These are phyloP conservation scores for Ballota nigra DNA, from an alignment of 257 asterid species.

Conservation along the genomic window DNA sequence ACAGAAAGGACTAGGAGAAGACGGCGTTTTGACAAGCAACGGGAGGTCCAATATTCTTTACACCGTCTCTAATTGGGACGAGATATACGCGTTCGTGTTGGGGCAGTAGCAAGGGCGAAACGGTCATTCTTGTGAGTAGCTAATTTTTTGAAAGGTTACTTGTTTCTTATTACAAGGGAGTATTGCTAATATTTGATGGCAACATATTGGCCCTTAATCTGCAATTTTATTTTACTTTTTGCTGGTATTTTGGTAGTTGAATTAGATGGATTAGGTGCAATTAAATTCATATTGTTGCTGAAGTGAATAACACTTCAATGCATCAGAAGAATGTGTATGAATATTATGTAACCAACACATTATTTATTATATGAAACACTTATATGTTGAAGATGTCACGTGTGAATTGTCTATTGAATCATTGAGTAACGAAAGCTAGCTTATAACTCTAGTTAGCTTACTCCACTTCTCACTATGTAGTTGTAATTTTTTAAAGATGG, in stretches of 20 bases:
- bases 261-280: slow-evolving; percentile 18
- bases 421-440: too few species aligned
- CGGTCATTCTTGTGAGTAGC: slow-evolving; percentile 11
- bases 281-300: neutral
- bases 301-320: slow-evolving; percentile 15
- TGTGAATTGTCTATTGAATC: too few species aligned
- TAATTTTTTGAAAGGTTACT: slow-evolving; percentile 13
- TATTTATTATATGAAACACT: too few species aligned
- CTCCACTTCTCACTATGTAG: too few species aligned
- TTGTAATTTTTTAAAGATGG: too few species aligned
- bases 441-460: too few species aligned
- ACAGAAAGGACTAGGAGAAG: slow-evolving; percentile 41
- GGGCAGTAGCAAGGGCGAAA: slow-evolving; percentile 29
- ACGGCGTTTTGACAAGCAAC: slow-evolving; percentile 22
- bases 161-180: slow-evolving; percentile 2
- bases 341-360: neutral
- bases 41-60: slow-evolving; percentile 46
- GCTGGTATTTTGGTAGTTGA: slow-evolving; percentile 6
- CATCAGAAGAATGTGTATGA: neutral
- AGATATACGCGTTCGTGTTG: slow-evolving; percentile 51
- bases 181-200: slow-evolving; percentile 7
- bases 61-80: slow-evolving; percentile 65
- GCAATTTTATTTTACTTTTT: slow-evolving; percentile 3
- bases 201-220: slow-evolving; percentile 27
- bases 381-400: too few species aligned